These are phyloP conservation scores for Pseudocercospora pini-densiflorae DNA, from an alignment of 2,329 filamentous ascomycete genomes.

Conservation along the genomic window DNA sequence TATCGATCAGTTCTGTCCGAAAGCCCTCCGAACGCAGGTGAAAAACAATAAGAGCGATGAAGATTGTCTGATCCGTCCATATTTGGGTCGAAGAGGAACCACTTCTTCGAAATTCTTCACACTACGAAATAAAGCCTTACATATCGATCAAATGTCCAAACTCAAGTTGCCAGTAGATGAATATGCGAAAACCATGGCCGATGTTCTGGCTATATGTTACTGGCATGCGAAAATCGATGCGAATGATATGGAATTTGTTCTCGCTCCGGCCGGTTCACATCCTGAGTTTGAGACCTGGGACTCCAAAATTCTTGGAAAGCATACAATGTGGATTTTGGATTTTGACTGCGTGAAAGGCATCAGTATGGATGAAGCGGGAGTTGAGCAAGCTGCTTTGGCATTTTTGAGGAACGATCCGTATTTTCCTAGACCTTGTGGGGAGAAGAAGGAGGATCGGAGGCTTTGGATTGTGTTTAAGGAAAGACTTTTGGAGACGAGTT, in stretches of 20 bases:
- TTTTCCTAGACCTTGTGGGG: background rate
- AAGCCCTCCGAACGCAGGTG: background rate
- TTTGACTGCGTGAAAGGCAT: background rate
- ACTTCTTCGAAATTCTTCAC: background rate
- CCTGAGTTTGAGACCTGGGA: background rate
- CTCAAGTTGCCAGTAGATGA: background rate
- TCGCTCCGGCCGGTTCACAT: background rate
- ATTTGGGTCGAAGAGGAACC: background rate
- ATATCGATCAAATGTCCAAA: background rate
- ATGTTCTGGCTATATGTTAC: background rate
- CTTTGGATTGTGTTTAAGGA: background rate
- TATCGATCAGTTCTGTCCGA: background rate
- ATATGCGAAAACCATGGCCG: background rate
- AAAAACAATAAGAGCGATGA: background rate
- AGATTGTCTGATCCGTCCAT: slow-evolving; percentile 1
- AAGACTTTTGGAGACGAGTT: background rate
- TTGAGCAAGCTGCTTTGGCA: background rate
- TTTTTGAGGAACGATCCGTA: background rate
- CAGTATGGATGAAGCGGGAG: background rate
- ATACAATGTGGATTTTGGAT: background rate
- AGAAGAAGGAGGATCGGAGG: background rate
- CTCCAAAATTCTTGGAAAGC: background rate
- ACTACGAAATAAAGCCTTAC: background rate
- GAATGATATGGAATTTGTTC: slow-evolving; percentile 3
- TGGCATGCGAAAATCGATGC: background rate